Evolutionary conservation across 306 rosid species (phyloP).

Genomic region (Medicago lupulina): DNA sequence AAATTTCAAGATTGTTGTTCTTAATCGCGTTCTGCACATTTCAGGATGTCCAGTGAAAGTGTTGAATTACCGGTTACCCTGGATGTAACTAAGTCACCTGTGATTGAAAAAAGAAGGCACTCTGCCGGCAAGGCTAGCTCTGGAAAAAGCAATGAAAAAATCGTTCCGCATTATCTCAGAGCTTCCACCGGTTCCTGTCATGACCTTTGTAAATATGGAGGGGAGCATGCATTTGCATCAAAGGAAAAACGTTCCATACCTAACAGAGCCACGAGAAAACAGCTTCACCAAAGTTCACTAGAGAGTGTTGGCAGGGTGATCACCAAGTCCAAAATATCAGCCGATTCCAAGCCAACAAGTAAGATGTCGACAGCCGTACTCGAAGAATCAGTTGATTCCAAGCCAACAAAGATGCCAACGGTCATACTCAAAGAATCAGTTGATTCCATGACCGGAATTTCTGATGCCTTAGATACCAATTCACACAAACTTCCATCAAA

Average conservation of each 20-base stretch:
- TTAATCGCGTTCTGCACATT: slow-evolving; percentile 30
- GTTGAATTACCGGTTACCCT: slow-evolving; percentile 40
- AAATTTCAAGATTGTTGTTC: slow-evolving; percentile 58
- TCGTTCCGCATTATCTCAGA: slow-evolving; percentile 74
- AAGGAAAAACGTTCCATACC: slow-evolving; percentile 54
- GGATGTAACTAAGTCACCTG: slow-evolving; percentile 42
- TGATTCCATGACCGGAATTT: slow-evolving; percentile 35
- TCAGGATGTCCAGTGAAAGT: slow-evolving; percentile 65
- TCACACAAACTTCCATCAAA: slow-evolving; percentile 34
- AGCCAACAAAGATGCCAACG: slow-evolving; percentile 39
- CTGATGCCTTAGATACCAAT: slow-evolving; percentile 31
- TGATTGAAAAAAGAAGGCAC: slow-evolving; percentile 50
- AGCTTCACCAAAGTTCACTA: slow-evolving; percentile 40
- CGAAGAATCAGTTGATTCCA: slow-evolving; percentile 39
- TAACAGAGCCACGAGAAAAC: slow-evolving; percentile 46
- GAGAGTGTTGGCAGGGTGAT: slow-evolving; percentile 44
- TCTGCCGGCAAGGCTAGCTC: slow-evolving; percentile 59
- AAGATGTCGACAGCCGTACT: slow-evolving; percentile 42
- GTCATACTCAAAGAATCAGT: slow-evolving; percentile 43
- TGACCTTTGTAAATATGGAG: slow-evolving; percentile 82
- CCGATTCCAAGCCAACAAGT: slow-evolving; percentile 41
- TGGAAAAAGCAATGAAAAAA: slow-evolving; percentile 43
- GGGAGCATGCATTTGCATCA: slow-evolving; percentile 45
- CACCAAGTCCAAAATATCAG: slow-evolving; percentile 41
- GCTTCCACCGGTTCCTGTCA: slow-evolving; percentile 93